phyloP scores from a whole-genome alignment of 169 alveolate genomes.

The Neospora caninum region DNA sequence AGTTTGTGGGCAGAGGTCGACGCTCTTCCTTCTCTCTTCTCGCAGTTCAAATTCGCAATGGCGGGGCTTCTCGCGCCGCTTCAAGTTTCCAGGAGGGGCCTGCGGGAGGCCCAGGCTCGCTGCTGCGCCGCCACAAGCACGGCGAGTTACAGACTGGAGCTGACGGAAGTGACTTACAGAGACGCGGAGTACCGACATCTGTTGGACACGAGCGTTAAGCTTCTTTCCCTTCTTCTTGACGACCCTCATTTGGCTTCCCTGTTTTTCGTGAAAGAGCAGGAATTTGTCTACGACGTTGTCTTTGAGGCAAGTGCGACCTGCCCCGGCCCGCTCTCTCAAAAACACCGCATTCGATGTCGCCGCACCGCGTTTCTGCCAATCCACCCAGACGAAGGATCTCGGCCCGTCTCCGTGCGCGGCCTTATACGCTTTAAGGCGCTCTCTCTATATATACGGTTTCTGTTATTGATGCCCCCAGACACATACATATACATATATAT shows the following conservation, averaged over 20 bases:
- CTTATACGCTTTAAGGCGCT: no score
- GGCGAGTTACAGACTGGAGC: not conserved
- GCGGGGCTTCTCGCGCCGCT: not conserved
- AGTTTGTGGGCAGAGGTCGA: constrained; percentile 31
- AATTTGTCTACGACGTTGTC: constrained; percentile 24
- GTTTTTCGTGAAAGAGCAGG: not conserved
- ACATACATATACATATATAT: no score
- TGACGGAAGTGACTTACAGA: not conserved
- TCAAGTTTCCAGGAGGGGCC: not conserved
- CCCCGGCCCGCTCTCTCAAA: not conserved
- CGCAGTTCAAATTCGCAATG: not conserved
- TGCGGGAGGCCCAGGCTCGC: not conserved
- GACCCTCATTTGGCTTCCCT: not conserved
- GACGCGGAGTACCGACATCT: not conserved
- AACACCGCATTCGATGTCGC: no score
- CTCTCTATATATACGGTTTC: no score
- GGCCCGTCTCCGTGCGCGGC: no score
- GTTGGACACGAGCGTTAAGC: not conserved
- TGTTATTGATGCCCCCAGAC: no score
- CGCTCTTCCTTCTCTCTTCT: not conserved
- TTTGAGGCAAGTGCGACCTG: not conserved
- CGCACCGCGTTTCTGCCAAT: no score
- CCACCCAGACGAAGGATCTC: no score
- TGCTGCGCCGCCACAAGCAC: not conserved
- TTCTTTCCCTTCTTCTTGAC: not conserved